A percentile compares a stretch with the other conserved stretches of the same genome.
Evolutionary conservation across 352 stramenopile species (phyloP).

Genomic region (Pythium coloratum): DNA sequence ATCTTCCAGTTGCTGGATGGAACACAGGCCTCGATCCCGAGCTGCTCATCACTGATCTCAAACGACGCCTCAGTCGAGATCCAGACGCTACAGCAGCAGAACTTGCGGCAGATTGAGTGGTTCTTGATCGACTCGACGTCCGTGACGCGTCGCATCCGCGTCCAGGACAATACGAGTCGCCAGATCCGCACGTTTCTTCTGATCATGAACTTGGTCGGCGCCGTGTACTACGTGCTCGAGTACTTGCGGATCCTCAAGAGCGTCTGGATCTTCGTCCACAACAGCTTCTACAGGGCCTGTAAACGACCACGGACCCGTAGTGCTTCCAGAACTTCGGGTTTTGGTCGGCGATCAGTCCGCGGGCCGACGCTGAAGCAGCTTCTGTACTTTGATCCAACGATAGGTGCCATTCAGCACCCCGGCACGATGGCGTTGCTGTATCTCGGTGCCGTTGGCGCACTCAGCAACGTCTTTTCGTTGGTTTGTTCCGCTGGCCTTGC

Average conservation of each 20-base stretch:
- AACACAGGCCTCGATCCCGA: slow-evolving; percentile 19
- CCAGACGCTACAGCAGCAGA: slow-evolving; percentile 77
- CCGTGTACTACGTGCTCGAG: slow-evolving; percentile 34
- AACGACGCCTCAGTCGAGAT: slow-evolving; percentile 17
- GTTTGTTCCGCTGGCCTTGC: slow-evolving; percentile 35
- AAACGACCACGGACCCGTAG: not conserved
- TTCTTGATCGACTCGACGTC: slow-evolving; percentile 72
- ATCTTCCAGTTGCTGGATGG: slow-evolving; percentile 31
- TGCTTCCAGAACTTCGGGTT: not conserved
- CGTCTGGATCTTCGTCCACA: slow-evolving; percentile 12
- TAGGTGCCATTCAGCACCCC: slow-evolving; percentile 36
- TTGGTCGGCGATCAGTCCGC: too few relatives aligned
- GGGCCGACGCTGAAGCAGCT: not conserved
- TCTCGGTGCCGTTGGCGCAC: slow-evolving; percentile 35
- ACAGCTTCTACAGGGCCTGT: not conserved
- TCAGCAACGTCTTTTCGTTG: slow-evolving; percentile 50
- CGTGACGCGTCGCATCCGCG: slow-evolving; percentile 43
- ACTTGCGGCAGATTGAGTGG: slow-evolving; percentile 88
- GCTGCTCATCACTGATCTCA: slow-evolving; percentile 36
- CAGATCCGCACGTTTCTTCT: slow-evolving; percentile 94
- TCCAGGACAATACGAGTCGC: slow-evolving; percentile 90
- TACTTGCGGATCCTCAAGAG: slow-evolving; percentile 32
- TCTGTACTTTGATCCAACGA: slow-evolving; percentile 8
- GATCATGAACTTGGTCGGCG: slow-evolving; percentile 38
- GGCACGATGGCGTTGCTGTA: slow-evolving; percentile 40